These are phyloP conservation scores for Phytopythium oedochilum DNA, from an alignment of 352 stramenopile species.

Conservation along the genomic window DNA sequence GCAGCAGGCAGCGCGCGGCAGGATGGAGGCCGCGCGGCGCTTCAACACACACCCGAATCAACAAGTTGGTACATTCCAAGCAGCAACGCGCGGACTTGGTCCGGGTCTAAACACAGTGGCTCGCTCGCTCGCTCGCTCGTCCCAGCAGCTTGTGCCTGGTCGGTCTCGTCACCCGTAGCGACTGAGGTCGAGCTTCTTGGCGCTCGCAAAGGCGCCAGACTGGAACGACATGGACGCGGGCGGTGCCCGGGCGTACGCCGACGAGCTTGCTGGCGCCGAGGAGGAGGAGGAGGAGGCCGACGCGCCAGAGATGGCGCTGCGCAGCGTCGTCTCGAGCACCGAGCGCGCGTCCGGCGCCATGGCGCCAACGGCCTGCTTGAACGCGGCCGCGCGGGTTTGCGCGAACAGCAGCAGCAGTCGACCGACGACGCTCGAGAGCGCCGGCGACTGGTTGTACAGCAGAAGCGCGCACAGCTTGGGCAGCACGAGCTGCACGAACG, in stretches of 20 bases:
- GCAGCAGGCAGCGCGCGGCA: no score
- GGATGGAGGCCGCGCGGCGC: no score
- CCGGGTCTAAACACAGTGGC: no score
- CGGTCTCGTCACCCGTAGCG: conserved; percentile 42
- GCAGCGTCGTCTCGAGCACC: conserved; percentile 37
- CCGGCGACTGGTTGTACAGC: conserved; percentile 7
- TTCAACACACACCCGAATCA: no score
- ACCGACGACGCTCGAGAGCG: conserved; percentile 18
- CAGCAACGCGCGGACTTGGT: no score
- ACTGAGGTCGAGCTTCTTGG: conserved; percentile 42
- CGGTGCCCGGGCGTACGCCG: neutral
- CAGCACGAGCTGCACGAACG: conserved; percentile 59
- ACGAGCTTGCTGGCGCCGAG: neutral
- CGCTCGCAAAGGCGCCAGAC: conserved; percentile 6
- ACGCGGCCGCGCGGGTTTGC: conserved; percentile 39
- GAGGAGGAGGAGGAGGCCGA: conserved; percentile 1
- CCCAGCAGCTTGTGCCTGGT: no score
- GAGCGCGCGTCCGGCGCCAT: conserved; percentile 30
- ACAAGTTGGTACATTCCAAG: no score
- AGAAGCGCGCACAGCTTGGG: conserved; percentile 44
- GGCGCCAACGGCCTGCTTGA: conserved; percentile 43
- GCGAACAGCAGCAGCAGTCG: conserved; percentile 47
- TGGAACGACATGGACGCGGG: neutral
- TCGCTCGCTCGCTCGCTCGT: no score
- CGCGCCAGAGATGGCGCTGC: conserved; percentile 33